Conservation (phyloP, 2,329 filamentous ascomycete genomes). For the Phialocephala subalpina region DNA sequence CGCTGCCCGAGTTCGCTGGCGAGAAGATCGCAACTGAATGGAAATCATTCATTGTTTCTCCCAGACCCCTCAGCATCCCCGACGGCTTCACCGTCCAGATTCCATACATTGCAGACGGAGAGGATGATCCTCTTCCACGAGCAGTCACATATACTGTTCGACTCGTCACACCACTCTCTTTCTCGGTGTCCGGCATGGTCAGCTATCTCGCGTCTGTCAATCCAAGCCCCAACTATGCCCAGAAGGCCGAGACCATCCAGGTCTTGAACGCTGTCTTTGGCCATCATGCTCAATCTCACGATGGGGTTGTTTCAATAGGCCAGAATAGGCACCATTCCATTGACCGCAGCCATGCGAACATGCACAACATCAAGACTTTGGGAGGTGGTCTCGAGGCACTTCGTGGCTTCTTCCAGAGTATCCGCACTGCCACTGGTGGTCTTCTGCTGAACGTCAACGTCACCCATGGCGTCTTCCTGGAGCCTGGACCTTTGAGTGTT, state of each 20-base stretch:
- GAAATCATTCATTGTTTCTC: conserved; percentile 40
- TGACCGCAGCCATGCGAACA: conserved; percentile 36
- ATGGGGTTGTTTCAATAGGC: conserved; percentile 54
- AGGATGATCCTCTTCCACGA: conserved; percentile 35
- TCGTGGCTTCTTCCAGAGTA: conserved; percentile 68
- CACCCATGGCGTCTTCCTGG: conserved; percentile 65
- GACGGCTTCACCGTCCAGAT: conserved; percentile 31
- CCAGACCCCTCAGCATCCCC: conserved; percentile 29
- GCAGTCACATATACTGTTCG: conserved; percentile 34
- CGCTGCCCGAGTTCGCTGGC: conserved; percentile 38
- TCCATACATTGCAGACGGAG: conserved; percentile 37
- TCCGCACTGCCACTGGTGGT: conserved; percentile 63
- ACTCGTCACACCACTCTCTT: conserved; percentile 32
- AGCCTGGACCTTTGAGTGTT: conserved; percentile 49
- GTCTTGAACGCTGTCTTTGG: conserved; percentile 65
- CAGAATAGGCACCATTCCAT: conserved; percentile 61
- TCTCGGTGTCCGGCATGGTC: conserved; percentile 32
- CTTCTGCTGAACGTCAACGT: conserved; percentile 71
- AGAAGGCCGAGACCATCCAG: conserved; percentile 60
- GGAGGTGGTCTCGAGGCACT: conserved; percentile 61
- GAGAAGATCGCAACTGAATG: conserved; percentile 37
- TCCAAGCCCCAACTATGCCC: conserved; percentile 25
- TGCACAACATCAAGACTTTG: conserved; percentile 47
- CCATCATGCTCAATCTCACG: conserved; percentile 50
- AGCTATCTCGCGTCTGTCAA: conserved; percentile 31